Evolutionary conservation across 2,329 filamentous ascomycete genomes (phyloP).

Genomic region (Furcasterigmium sp.): DNA sequence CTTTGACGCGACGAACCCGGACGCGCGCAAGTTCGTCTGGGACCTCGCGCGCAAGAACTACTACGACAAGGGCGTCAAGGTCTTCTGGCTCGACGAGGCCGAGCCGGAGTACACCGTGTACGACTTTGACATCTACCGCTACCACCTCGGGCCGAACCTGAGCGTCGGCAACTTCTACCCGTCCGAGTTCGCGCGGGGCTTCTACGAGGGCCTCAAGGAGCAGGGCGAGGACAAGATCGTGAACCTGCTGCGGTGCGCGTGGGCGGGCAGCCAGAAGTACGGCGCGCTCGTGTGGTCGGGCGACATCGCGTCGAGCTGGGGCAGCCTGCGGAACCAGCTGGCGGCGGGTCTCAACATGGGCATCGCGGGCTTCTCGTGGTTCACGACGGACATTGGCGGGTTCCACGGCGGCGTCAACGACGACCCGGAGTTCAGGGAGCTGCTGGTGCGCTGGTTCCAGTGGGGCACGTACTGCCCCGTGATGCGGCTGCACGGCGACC

Average conservation of each 20-base stretch:
- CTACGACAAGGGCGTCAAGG: constrained; percentile 52
- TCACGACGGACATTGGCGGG: constrained; percentile 65
- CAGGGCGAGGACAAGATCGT: constrained; percentile 51
- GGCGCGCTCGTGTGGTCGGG: constrained; percentile 62
- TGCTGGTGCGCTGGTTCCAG: constrained; percentile 64
- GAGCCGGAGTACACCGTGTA: constrained; percentile 60
- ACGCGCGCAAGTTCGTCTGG: constrained; percentile 55
- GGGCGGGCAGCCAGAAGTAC: constrained; percentile 52
- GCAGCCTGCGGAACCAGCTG: constrained; percentile 51
- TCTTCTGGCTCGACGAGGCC: constrained; percentile 65
- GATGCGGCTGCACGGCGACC: constrained; percentile 60
- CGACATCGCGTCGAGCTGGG: constrained; percentile 62
- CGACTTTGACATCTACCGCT: constrained; percentile 63
- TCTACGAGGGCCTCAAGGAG: constrained; percentile 50
- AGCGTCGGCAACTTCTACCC: constrained; percentile 55
- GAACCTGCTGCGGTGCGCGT: constrained; percentile 45
- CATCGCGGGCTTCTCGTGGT: constrained; percentile 58
- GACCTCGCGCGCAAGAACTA: constrained; percentile 52
- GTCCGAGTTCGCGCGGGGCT: constrained; percentile 49
- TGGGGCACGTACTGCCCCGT: constrained; percentile 63
- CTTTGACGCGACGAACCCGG: constrained; percentile 59
- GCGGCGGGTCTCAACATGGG: constrained; percentile 63
- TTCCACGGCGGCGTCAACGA: constrained; percentile 59
- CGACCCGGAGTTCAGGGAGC: constrained; percentile 50
- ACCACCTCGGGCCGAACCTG: constrained; percentile 32